Evolutionary conservation across 2,329 filamentous ascomycete genomes (phyloP).

Genomic region (Colletotrichum coccodes): DNA sequence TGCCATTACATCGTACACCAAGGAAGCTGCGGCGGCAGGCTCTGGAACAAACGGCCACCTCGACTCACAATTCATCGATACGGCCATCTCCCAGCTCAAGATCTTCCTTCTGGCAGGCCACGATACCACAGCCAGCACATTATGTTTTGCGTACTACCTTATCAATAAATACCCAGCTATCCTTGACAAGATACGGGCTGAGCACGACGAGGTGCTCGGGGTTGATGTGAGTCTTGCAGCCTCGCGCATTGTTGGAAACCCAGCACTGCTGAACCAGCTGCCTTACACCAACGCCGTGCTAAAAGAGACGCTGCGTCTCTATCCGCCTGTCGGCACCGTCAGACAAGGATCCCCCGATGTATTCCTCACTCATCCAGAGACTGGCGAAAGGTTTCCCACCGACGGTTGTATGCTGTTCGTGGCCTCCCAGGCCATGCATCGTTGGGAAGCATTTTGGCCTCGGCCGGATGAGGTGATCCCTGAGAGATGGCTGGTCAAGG

Average conservation of each 20-base stretch:
- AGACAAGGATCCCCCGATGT: constrained; percentile 46
- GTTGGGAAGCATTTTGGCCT: constrained; percentile 48
- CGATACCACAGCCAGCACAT: constrained; percentile 42
- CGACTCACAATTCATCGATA: constrained; percentile 6
- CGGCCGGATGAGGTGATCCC: constrained; percentile 50
- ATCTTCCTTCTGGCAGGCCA: constrained; percentile 46
- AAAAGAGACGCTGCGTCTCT: constrained; percentile 63
- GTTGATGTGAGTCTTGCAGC: constrained; percentile 48
- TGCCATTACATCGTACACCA: constrained; percentile 30
- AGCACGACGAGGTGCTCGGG: constrained; percentile 56
- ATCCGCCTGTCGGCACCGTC: constrained; percentile 56
- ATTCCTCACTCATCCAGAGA: constrained; percentile 52
- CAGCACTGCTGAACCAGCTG: constrained; percentile 59
- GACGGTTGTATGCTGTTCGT: constrained; percentile 44
- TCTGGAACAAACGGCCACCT: background rate
- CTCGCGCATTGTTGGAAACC: constrained; percentile 50
- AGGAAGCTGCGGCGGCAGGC: background rate
- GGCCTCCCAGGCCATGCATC: constrained; percentile 40
- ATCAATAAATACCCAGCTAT: constrained; percentile 37
- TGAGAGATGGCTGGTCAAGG: constrained; percentile 50
- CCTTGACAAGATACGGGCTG: constrained; percentile 38
- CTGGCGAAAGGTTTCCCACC: constrained; percentile 52
- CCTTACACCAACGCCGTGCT: constrained; percentile 62
- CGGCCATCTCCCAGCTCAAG: constrained; percentile 40
- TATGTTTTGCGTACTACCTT: constrained; percentile 39